Percentiles rank a stretch among this genome's conserved stretches.
Evolutionary conservation across 148 eudicot species (phyloP).

Genomic region (Vaccinium darrowii): DNA sequence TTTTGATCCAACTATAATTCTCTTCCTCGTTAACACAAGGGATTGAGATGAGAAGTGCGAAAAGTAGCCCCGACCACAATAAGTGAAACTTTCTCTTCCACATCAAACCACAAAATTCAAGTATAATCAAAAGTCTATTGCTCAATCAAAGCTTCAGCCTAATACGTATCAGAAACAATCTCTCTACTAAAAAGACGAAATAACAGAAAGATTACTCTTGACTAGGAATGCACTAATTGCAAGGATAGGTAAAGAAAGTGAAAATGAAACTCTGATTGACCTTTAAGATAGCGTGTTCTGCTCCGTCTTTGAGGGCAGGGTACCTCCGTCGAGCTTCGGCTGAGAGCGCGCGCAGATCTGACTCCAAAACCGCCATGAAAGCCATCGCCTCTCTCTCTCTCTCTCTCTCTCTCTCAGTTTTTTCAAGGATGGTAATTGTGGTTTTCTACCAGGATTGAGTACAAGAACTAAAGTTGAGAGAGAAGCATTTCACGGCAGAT

Average conservation of each 20-base stretch:
- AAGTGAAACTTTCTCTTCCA: too few species aligned
- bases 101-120: neutral
- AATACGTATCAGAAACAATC: neutral
- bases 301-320: constrained; percentile 93
- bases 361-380: constrained; percentile 89
- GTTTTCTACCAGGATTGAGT: neutral
- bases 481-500: too few species aligned
- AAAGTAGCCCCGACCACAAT: too few species aligned
- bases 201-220: neutral
- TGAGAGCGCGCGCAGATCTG: constrained; percentile 96
- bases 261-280: constrained; percentile 25
- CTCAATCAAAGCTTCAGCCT: neutral
- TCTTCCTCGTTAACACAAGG: too few species aligned
- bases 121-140: neutral
- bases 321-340: constrained; percentile 95
- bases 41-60: too few species aligned
- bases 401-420: neutral
- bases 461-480: too few species aligned
- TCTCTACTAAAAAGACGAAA: neutral
- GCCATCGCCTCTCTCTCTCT: constrained; percentile 43
- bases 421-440: constrained; percentile 13
- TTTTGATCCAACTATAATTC: too few species aligned
- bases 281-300: constrained; percentile 98
- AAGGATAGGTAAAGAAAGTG: neutral
- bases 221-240: neutral